phyloP scores from a whole-genome alignment of 2,329 filamentous ascomycete species.

The Alternaria longipes region DNA sequence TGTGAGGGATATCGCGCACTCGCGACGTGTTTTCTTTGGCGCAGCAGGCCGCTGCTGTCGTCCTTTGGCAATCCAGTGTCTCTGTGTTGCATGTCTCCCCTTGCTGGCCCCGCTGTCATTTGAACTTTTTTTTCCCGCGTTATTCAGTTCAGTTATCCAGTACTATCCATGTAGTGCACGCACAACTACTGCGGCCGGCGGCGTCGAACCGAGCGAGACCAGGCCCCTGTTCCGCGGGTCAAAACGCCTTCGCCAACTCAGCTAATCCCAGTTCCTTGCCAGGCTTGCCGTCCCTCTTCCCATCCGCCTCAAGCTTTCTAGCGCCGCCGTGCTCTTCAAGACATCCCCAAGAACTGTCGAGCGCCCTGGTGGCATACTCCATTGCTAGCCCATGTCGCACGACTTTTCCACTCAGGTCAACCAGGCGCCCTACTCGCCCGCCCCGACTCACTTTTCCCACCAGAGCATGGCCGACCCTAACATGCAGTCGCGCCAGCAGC shows the following conservation, averaged over 20 bases:
- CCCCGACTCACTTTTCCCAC: constrained; percentile 44
- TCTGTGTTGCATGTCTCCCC: not conserved
- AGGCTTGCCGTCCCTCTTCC: constrained; percentile 19
- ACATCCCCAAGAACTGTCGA: constrained; percentile 27
- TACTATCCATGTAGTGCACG: constrained; percentile 1
- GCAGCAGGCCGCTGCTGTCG: not conserved
- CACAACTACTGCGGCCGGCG: constrained; percentile 25
- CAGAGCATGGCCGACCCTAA: constrained; percentile 48
- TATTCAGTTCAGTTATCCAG: not conserved
- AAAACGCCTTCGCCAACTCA: constrained; percentile 31
- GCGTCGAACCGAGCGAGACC: constrained; percentile 28
- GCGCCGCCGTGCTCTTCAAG: constrained; percentile 27
- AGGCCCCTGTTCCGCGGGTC: constrained; percentile 29
- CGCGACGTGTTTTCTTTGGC: not conserved
- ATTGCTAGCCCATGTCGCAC: constrained; percentile 47
- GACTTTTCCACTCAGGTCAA: constrained; percentile 38
- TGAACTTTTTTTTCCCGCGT: not conserved
- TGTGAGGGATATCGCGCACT: not conserved
- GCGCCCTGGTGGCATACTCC: constrained; percentile 36
- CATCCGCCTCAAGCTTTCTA: constrained; percentile 22
- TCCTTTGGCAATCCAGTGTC: not conserved
- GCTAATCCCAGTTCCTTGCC: constrained; percentile 32
- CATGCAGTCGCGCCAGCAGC: constrained; percentile 42
- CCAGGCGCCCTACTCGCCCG: constrained; percentile 44
- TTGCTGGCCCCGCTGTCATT: not conserved